Evolutionary conservation across 2,329 filamentous ascomycete genomes (phyloP).

Genomic region (Metarhizium guizhouense): DNA sequence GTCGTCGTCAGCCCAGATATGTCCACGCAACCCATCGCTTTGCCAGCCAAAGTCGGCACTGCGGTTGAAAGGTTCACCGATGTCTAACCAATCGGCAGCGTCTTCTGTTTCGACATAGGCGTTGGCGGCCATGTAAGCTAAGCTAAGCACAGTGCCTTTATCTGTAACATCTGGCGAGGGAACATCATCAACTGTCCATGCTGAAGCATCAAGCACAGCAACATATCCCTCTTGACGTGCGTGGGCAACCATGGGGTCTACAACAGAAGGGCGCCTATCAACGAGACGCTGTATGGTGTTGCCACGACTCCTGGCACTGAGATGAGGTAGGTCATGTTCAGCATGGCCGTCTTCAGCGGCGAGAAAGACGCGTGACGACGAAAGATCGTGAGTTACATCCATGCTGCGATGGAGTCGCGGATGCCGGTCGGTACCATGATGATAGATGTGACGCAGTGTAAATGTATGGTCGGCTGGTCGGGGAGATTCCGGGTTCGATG

Average conservation of each 20-base stretch:
- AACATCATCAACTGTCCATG: conserved; percentile 77
- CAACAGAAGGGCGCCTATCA: conserved; percentile 65
- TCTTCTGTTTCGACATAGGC: conserved; percentile 72
- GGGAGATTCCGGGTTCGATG: conserved; percentile 33
- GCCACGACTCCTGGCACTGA: conserved; percentile 55
- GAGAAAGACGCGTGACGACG: conserved; percentile 44
- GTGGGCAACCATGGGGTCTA: conserved; percentile 70
- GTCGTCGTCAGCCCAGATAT: conserved; percentile 79
- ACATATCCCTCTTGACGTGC: conserved; percentile 61
- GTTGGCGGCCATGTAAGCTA: conserved; percentile 83
- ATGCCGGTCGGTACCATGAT: conserved; percentile 76
- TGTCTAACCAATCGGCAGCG: conserved; percentile 73
- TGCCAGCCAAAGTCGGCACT: conserved; percentile 91
- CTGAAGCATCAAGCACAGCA: conserved; percentile 58
- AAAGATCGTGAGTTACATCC: conserved; percentile 53
- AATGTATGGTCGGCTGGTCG: conserved; percentile 48
- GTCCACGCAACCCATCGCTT: conserved; percentile 76
- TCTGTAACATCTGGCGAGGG: conserved; percentile 74
- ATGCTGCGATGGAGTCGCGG: conserved; percentile 68
- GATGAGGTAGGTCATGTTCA: conserved; percentile 39
- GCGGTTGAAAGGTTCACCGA: conserved; percentile 72
- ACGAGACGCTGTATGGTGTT: conserved; percentile 70
- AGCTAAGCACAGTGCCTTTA: conserved; percentile 71
- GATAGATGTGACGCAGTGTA: conserved; percentile 80
- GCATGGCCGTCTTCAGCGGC: conserved; percentile 48